phyloP scores from a whole-genome alignment of 208 protist species.

The Acanthamoeba lenticulata region DNA sequence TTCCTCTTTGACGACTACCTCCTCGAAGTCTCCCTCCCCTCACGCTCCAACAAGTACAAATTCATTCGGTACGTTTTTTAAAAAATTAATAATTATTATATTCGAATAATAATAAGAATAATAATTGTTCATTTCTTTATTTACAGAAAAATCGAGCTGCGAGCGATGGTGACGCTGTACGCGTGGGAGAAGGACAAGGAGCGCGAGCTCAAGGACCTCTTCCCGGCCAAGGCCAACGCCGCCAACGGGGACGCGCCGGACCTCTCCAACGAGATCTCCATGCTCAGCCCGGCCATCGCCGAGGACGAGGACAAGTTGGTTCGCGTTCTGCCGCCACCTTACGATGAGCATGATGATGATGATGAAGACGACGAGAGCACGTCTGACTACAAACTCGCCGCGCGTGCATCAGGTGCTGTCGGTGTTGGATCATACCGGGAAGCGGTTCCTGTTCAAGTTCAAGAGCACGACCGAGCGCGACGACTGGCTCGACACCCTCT shows the following conservation, averaged over 20 bases:
- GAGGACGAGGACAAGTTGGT: not conserved
- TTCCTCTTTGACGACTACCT: conserved; percentile 24
- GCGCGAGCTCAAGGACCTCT: not conserved
- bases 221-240: not conserved
- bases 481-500: not conserved
- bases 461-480: not conserved
- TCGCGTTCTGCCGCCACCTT: not conserved
- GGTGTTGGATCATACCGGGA: not conserved
- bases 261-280: not conserved
- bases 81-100: not conserved
- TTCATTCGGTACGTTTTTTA: not conserved
- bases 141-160: not conserved
- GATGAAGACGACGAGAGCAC: too few species aligned
- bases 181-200: not conserved
- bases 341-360: not conserved
- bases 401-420: not conserved
- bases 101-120: too few species aligned
- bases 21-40: not conserved
- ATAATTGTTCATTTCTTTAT: not conserved
- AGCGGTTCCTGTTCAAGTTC: not conserved
- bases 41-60: not conserved
- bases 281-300: not conserved
- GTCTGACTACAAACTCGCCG: too few species aligned
- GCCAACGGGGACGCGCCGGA: not conserved
- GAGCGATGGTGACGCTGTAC: not conserved